These are phyloP conservation scores for Saraca asoca DNA, from an alignment of 331 rosid genomes.

Conservation along the genomic window DNA sequence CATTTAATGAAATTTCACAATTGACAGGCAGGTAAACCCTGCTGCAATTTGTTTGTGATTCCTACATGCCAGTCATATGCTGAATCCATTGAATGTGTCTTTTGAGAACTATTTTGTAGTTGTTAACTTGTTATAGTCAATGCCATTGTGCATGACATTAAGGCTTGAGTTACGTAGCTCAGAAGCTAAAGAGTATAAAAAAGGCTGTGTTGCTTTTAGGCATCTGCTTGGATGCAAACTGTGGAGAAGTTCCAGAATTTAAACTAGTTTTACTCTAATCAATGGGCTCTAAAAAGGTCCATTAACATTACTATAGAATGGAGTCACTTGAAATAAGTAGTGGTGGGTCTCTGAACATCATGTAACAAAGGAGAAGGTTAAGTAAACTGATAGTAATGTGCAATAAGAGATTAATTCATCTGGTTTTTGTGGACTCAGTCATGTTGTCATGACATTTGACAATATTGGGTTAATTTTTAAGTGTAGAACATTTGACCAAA, in stretches of 20 bases:
- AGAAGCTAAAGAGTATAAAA: background rate
- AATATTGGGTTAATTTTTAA: background rate
- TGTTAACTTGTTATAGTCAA: conserved; percentile 5
- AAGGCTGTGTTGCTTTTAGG: conserved; percentile 10
- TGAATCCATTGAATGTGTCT: background rate
- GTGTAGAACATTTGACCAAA: background rate
- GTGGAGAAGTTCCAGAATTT: conserved; percentile 14
- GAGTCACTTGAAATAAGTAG: background rate
- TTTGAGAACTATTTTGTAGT: background rate
- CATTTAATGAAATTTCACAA: background rate
- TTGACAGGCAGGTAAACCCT: background rate
- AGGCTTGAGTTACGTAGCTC: background rate
- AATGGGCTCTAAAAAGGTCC: background rate
- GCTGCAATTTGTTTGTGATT: background rate
- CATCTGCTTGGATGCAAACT: conserved; percentile 9
- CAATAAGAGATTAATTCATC: background rate
- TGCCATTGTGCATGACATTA: background rate
- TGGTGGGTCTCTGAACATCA: background rate
- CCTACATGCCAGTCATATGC: background rate
- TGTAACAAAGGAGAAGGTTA: background rate
- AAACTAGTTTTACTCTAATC: background rate
- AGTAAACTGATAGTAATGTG: background rate
- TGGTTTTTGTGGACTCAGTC: background rate
- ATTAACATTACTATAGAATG: background rate
- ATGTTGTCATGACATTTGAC: background rate